Evolutionary conservation across 768 basidiomycete species (phyloP), one percentile per base, ranked within the genome.

Genomic region (Lactarius quietus): DNA sequence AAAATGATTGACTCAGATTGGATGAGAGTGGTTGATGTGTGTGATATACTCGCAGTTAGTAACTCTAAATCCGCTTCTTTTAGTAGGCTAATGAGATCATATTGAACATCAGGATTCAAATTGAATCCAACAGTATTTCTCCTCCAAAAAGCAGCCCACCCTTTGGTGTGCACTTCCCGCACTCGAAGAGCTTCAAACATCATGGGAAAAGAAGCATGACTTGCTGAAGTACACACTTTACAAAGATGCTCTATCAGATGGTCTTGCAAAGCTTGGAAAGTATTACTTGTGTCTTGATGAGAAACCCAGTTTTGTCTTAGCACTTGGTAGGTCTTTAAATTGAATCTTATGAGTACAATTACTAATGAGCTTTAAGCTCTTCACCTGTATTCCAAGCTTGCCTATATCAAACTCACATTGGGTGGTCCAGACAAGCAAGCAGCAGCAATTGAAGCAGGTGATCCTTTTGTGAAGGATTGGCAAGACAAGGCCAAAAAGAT

Each of bases 351-450:
- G 43, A 20, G 2, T 45, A 45, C 6, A 18, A 15, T 45, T 20
- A 45, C n/a, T 8, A 45, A 23, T n/a, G n/a, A 9, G 7, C 43
- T 17, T 36, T 7, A 36, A 36, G 33, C 29, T 5, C 28, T 54
- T 1, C 52, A 61, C 15, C 29, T 52, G 29, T 61, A 61, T 14
- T 61, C 29, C 52, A 61, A 61, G 17, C 38, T 61, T 1, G 36
- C 33, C 1, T 61, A 61, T 26, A 61, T 61, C 15, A 38, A 61
- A 8, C 5, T 61, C 2, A 28, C 28, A 4, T 33, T 51, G 60
- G 60, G 60, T 7, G 38, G 52, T 3, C 51, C 51, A n/a, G 20
- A 61, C 1, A 12, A 36, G 9, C 35, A 36, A 36, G 9, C 35
- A 2, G 9, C 3, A 12, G 35, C 8, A 12, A 36, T 36, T 5